Conservation (phyloP, 257 asterid species). For the Catharanthus roseus region DNA sequence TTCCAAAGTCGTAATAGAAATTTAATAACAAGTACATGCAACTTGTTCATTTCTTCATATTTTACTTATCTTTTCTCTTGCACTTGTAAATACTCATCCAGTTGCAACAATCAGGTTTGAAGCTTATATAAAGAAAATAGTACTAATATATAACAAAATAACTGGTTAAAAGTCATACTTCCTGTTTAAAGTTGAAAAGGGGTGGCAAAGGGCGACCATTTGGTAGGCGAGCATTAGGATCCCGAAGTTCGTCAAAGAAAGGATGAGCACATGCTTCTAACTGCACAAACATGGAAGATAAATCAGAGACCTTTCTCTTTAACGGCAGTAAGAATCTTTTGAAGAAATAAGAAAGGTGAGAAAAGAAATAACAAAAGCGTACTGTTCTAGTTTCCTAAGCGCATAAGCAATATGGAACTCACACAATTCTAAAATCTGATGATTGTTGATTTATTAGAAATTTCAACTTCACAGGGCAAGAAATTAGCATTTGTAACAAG, state of each 20-base stretch:
- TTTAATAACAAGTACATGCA: not conserved
- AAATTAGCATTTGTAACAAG: slow-evolving; percentile 2
- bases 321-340: not conserved
- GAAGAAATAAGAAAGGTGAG: not conserved
- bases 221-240: slow-evolving; percentile 71
- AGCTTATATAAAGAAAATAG: not conserved
- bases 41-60: not conserved
- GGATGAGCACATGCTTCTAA: slow-evolving; percentile 87
- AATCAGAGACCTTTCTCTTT: slow-evolving; percentile 1
- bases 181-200: slow-evolving; percentile 75
- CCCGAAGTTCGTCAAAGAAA: slow-evolving; percentile 87
- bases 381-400: not conserved
- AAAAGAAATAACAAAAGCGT: not conserved
- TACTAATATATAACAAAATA: not conserved
- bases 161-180: slow-evolving; percentile 38
- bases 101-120: too few relatives aligned
- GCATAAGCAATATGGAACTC: not conserved
- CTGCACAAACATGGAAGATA: slow-evolving; percentile 34
- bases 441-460: not conserved
- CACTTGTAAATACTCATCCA: not conserved
- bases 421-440: not conserved
- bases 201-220: slow-evolving; percentile 79
- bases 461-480: not conserved
- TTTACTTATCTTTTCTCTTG: slow-evolving; percentile 1
- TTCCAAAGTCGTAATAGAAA: not conserved